Conservation (phyloP, 495 filamentous ascomycete genomes). For the Clavariopsis aquatica region DNA sequence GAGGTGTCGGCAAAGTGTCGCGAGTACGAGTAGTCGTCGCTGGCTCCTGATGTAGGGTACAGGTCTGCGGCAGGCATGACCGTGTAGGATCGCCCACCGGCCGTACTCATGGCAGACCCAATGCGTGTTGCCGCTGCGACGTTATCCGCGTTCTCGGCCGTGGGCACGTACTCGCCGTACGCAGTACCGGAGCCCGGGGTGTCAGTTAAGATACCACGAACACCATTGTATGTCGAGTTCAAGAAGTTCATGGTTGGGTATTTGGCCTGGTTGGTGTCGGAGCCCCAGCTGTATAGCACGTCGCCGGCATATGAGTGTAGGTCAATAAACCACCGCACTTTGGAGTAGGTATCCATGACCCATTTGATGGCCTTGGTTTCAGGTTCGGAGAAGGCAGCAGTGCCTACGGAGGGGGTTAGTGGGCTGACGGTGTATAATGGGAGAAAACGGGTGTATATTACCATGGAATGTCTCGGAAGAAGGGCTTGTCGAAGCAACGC, state of each 20-base stretch:
- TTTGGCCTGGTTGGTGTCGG: constrained; percentile 44
- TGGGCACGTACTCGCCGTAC: constrained; percentile 46
- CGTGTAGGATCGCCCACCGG: constrained; percentile 38
- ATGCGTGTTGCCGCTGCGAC: constrained; percentile 37
- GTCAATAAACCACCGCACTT: constrained; percentile 51
- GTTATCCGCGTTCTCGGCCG: constrained; percentile 36
- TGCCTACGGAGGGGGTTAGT: too few relatives aligned
- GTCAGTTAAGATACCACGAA: constrained; percentile 43
- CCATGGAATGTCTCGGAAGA: constrained; percentile 57
- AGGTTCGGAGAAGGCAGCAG: constrained; percentile 50
- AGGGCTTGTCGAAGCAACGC: constrained; percentile 50
- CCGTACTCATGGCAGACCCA: constrained; percentile 39
- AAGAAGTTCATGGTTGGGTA: constrained; percentile 44
- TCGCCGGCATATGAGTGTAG: constrained; percentile 48
- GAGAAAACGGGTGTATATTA: too few relatives aligned
- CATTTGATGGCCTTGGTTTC: constrained; percentile 50
- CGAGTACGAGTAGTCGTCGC: constrained; percentile 46
- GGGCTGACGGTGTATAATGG: too few relatives aligned
- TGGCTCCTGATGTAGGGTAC: constrained; percentile 46
- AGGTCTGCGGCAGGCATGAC: constrained; percentile 41
- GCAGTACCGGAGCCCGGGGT: background rate
- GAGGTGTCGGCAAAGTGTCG: constrained; percentile 38
- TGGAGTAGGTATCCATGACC: constrained; percentile 45
- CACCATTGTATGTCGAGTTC: constrained; percentile 44
- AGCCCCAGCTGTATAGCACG: constrained; percentile 49